Evolutionary conservation across 2,329 filamentous ascomycete species (phyloP), one percentile per base, ranked within the genome.

Genomic region (Botrytis aclada): DNA sequence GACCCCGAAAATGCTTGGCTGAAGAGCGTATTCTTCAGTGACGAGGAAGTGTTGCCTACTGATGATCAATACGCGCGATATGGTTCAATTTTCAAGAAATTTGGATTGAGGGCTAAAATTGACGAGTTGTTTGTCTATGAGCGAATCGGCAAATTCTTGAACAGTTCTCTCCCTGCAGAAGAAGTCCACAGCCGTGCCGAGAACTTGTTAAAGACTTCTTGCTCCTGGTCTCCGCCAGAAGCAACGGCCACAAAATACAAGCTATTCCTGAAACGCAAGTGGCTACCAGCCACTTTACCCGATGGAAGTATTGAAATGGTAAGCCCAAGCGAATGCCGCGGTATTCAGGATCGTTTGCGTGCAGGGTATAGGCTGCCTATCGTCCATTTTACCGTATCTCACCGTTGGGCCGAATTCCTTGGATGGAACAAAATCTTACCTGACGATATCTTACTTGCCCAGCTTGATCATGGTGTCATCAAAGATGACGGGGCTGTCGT

Each of bases 41-140:
- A 80, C 8, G 80, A 81, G 70, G 73, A 76, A 71, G 70, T 78
- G 34, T 37, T 75, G 41, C 80, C 80, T 51, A 47, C 71, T 7
- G 54, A 39, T 25, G 47, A 58, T 1, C 78, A 79, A 63, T 75
- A 76, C 29, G 18, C 37, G 22, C 41, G 75, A 16, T 78, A 76
- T 32, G 67, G 66, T 10, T 43, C 34, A 14, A 74, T 72, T 14
- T 75, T 81, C 56, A 74, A 61, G 34, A 62, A 20, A 6, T 76
- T 74, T 66, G 77, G 78, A 4, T 62, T 80, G n/a, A 77, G 77
- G 60, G 70, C 64, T 4, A 34, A 29, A 12, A 43, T 78, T 6
- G 77, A 79, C 65, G 74, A 78, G 64, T 61, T 41, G 4, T n/a
- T 79, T 16, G 43, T 76, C 22, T 43, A 69, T 18, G 41, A 74